Evolutionary conservation across 1,139 yeast species (phyloP).

Genomic region (Lodderomyces theae): DNA sequence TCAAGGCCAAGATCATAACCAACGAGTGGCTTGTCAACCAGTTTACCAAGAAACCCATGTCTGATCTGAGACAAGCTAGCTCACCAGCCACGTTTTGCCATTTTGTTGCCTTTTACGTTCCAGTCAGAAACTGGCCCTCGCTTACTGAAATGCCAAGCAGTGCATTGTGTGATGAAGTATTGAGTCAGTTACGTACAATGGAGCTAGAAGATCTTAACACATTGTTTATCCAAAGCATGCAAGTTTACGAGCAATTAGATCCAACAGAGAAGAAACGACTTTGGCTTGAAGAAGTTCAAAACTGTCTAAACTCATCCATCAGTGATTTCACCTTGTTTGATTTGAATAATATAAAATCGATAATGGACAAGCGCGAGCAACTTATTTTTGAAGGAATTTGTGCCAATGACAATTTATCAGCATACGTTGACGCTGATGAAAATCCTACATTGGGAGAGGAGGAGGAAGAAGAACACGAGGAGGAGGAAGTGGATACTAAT

Average conservation of each 20-base stretch:
- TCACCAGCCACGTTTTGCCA: slow-evolving; percentile 16
- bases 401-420: slow-evolving; percentile 16
- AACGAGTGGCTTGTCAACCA: slow-evolving; percentile 17
- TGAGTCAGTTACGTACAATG: slow-evolving; percentile 1
- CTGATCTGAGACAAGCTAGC: slow-evolving; percentile 1
- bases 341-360: slow-evolving; percentile 14
- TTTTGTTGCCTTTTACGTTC: slow-evolving; percentile 17
- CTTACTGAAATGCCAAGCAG: slow-evolving; percentile 9
- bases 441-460: slow-evolving; percentile 12
- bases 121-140: slow-evolving; percentile 19
- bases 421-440: slow-evolving; percentile 14
- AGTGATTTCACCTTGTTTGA: slow-evolving; percentile 15
- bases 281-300: slow-evolving; percentile 15
- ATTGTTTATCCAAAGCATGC: slow-evolving; percentile 11
- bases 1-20: slow-evolving; percentile 20
- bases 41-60: slow-evolving; percentile 15
- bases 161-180: slow-evolving; percentile 7
- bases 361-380: slow-evolving; percentile 14
- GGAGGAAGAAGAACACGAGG: slow-evolving; percentile 9
- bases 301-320: slow-evolving; percentile 12
- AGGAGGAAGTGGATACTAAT: slow-evolving; percentile 4
- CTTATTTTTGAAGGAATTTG: slow-evolving; percentile 17
- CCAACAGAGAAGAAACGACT: slow-evolving; percentile 9
- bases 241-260: slow-evolving; percentile 13
- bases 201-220: slow-evolving; percentile 4